Evolutionary conservation across 2,329 filamentous ascomycete genomes (phyloP).

Genomic region (Curvularia spicifera): DNA sequence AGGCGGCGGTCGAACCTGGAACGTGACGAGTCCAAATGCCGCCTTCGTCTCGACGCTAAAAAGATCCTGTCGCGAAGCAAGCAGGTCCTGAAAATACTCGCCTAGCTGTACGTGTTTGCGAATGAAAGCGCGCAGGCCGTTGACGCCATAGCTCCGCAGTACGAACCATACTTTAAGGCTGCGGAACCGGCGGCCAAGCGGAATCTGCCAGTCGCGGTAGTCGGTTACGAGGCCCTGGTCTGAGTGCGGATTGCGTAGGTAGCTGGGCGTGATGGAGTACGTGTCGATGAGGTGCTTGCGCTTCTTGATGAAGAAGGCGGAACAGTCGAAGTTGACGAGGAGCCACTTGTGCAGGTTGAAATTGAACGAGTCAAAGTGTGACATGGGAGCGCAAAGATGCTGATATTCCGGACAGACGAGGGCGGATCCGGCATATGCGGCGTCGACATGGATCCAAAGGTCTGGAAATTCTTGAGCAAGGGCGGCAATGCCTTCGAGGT

Average conservation of each 20-base stretch:
- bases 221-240: slow-evolving; percentile 87
- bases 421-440: slow-evolving; percentile 87
- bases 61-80: slow-evolving; percentile 68
- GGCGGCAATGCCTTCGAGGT: slow-evolving; percentile 72
- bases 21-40: slow-evolving; percentile 80
- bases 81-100: slow-evolving; percentile 69
- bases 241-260: slow-evolving; percentile 81
- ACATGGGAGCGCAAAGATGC: slow-evolving; percentile 66
- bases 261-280: slow-evolving; percentile 78
- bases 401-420: slow-evolving; percentile 83
- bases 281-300: slow-evolving; percentile 79
- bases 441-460: slow-evolving; percentile 93
- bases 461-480: slow-evolving; percentile 61
- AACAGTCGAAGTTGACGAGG: slow-evolving; percentile 85
- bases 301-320: slow-evolving; percentile 78
- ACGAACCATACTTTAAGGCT: slow-evolving; percentile 96
- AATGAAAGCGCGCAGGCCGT: slow-evolving; percentile 76
- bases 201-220: slow-evolving; percentile 97
- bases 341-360: slow-evolving; percentile 99
- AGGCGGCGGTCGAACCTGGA: slow-evolving; percentile 60
- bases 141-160: slow-evolving; percentile 78
- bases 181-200: slow-evolving; percentile 85
- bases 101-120: slow-evolving; percentile 71
- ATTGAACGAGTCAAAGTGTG: slow-evolving; percentile 83
- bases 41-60: slow-evolving; percentile 79